phyloP scores from a whole-genome alignment of 768 basidiomycete species.

The Amanita rimosa region DNA sequence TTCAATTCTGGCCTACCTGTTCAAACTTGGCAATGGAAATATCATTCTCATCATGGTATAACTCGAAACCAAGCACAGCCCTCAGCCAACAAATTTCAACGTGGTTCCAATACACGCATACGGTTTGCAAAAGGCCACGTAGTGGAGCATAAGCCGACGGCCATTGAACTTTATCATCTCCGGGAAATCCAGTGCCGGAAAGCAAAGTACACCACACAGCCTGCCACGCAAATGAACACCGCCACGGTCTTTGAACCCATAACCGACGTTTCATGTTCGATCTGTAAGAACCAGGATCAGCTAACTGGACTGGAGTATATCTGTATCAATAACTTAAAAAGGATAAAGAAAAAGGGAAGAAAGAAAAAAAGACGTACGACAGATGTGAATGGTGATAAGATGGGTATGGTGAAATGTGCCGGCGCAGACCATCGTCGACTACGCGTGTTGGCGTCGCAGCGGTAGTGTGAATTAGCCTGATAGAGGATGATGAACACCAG shows the following conservation, averaged over 20 bases:
- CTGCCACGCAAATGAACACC: constrained; percentile 26
- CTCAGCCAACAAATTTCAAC: too few relatives aligned
- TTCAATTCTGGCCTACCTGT: too few relatives aligned
- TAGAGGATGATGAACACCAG: constrained; percentile 25
- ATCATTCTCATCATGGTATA: too few relatives aligned
- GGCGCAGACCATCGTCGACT: constrained; percentile 22
- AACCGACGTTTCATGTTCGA: constrained; percentile 65
- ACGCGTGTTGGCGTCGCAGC: constrained; percentile 11
- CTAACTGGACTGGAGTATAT: background rate
- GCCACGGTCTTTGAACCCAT: constrained; percentile 37
- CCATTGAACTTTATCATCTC: background rate
- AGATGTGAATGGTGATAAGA: constrained; percentile 69
- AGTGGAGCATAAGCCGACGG: too few relatives aligned
- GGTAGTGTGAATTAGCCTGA: constrained; percentile 19
- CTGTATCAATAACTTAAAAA: background rate
- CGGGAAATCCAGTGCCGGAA: constrained; percentile 30
- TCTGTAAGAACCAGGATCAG: too few relatives aligned
- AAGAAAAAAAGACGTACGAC: constrained; percentile 36
- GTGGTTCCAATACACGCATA: too few relatives aligned
- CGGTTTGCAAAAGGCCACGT: too few relatives aligned
- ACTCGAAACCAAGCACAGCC: too few relatives aligned
- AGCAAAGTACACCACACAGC: constrained; percentile 28
- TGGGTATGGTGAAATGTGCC: constrained; percentile 67
- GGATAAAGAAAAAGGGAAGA: too few relatives aligned
- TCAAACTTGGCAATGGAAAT: too few relatives aligned